phyloP scores from a whole-genome alignment of 257 asterid species.

The Mitragyna speciosa region DNA sequence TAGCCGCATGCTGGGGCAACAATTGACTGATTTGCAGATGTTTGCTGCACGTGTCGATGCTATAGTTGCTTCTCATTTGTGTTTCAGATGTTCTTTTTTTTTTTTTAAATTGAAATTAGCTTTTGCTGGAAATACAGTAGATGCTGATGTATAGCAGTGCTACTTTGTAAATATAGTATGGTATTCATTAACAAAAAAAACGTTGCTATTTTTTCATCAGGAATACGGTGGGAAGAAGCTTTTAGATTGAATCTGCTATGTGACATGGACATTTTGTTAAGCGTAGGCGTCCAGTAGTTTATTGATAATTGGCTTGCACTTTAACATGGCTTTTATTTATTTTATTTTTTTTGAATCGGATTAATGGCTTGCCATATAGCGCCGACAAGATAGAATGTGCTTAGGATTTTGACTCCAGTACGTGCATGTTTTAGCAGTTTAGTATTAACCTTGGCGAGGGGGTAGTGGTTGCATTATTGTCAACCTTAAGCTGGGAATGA shows the following conservation, averaged over 20 bases:
- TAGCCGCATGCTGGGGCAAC: conserved; percentile 6
- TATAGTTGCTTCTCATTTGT: not conserved
- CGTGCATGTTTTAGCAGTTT: not conserved
- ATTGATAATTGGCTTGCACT: too few relatives aligned
- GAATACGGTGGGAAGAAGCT: not conserved
- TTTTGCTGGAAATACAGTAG: not conserved
- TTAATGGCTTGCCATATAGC: too few relatives aligned
- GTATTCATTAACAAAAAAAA: not conserved
- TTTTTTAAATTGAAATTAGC: not conserved
- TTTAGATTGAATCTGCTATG: not conserved
- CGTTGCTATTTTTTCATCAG: not conserved
- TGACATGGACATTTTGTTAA: not conserved
- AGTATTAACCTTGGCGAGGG: not conserved
- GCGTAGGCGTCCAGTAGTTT: too few relatives aligned
- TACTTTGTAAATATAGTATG: not conserved
- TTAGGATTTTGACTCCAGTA: too few relatives aligned
- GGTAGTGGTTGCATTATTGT: too few relatives aligned
- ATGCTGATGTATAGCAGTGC: not conserved
- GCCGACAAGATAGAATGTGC: not conserved
- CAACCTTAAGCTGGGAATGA: too few relatives aligned
- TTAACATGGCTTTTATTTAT: too few relatives aligned
- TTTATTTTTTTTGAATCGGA: too few relatives aligned
- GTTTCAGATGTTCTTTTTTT: not conserved
- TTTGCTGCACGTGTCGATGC: conserved; percentile 1
- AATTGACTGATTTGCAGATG: conserved; percentile 10